Evolutionary conservation across 1,284 basidiomycete species (phyloP).

Genomic region (Ceratobasidium sp.): DNA sequence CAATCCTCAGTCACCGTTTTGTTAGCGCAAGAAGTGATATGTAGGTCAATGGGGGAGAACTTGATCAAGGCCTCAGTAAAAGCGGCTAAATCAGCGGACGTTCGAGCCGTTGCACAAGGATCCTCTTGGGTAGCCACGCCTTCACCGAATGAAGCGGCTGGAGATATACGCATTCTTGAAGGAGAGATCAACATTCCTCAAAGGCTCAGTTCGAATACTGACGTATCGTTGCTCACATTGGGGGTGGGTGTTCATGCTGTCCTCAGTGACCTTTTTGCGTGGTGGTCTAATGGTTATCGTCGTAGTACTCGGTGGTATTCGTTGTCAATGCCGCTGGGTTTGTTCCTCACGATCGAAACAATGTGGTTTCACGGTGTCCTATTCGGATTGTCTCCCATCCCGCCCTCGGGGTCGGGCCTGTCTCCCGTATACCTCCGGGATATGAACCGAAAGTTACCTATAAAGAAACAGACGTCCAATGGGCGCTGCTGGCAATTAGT

Average conservation of each 20-base stretch:
- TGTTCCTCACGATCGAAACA: conserved; percentile 8
- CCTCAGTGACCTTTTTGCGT: not conserved
- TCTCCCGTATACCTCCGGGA: conserved; percentile 19
- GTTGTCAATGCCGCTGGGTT: conserved; percentile 22
- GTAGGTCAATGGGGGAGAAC: not conserved
- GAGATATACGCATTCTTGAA: conserved; percentile 1
- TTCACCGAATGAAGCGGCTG: not conserved
- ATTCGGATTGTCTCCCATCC: conserved; percentile 27
- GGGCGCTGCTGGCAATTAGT: conserved; percentile 2
- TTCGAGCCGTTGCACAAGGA: conserved; percentile 9
- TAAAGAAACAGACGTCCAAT: not conserved
- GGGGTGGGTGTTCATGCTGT: not conserved
- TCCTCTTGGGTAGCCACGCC: not conserved
- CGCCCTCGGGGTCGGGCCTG: not conserved
- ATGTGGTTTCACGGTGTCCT: not conserved
- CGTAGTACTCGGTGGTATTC: conserved; percentile 24
- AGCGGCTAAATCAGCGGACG: not conserved
- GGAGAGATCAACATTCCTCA: conserved; percentile 23
- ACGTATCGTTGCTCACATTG: not conserved
- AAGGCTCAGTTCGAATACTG: not conserved
- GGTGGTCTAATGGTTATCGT: not conserved
- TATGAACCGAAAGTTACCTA: not conserved
- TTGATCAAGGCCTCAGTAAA: not conserved
- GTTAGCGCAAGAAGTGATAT: conserved; percentile 6
- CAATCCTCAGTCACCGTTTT: conserved; percentile 3